Evolutionary conservation across 495 filamentous ascomycete genomes (phyloP), one percentile per base, ranked within the genome.

Genomic region (Aspergillus coremiiformis): DNA sequence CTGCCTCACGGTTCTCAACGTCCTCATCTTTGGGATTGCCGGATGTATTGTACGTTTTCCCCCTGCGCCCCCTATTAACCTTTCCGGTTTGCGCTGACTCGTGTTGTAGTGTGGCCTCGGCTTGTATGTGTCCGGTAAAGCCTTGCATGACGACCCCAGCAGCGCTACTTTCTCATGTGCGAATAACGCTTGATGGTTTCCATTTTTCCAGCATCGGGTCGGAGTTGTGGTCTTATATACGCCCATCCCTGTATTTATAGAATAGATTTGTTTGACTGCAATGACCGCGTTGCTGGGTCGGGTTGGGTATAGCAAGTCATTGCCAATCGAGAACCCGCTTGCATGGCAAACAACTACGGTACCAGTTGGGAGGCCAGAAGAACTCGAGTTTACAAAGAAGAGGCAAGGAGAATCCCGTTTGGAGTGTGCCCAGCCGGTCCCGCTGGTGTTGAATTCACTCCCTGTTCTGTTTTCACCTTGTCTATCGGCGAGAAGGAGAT

Each of bases 11-110:
- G 54, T 69, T 14, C 14, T 76, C 54, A 85, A 84, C 56, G 51
- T 61, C 7, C 1, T 77, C 15, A 70, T 76, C 42, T 75, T 86
- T 49, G 59, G 70, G 22, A 73, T 86, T 49, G 81, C 64, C n/a
- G 53, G 35, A 24, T 56, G 57, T 22, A 62, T 69, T 51, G 66
- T 68, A 62, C 49, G 66, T 62, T 52, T 15, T 15, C 1, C 4
- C n/a, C 21, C 12, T 47, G 10, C 12, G 6, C 17, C 12, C 1
- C 24, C 12, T 19, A 0, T 7, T 27, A 1, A 10, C 4, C 20
- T 22, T 35, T 24, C 12, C 14, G 29, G 14, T 39, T 12, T 9
- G 2, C 49, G 20, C 57, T 66, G 44, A 62, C 32, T 21, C 8
- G 8, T 29, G n/a, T 8, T n/a, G 12, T 37, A 68, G 64, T 73